A percentile compares a stretch with the other conserved stretches of the same genome.
Evolutionary conservation across 495 filamentous ascomycete species (phyloP).

Genomic region (Aspergillus ellipticus): DNA sequence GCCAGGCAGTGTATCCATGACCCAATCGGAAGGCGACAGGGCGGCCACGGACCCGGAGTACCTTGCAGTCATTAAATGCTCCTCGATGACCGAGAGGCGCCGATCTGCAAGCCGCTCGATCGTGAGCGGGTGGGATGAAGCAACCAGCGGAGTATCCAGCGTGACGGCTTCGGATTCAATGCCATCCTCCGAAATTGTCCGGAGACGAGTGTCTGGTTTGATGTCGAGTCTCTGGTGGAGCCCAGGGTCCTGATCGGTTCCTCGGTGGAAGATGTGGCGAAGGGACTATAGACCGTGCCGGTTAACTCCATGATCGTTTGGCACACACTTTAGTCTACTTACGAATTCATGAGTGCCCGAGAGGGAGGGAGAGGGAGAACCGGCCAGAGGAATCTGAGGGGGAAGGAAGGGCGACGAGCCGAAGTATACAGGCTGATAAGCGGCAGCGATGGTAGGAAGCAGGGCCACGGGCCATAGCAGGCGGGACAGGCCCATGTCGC

Average conservation of each 20-base stretch:
- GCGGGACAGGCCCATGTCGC: conserved; percentile 10
- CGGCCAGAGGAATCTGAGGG: conserved; percentile 30
- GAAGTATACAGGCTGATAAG: conserved; percentile 32
- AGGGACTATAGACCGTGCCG: conserved; percentile 56
- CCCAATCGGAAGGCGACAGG: conserved; percentile 71
- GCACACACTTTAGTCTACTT: conserved; percentile 10
- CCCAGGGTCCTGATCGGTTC: conserved; percentile 64
- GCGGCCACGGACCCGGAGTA: conserved; percentile 55
- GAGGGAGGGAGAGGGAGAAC: conserved; percentile 12
- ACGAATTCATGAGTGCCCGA: conserved; percentile 37
- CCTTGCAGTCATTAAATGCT: conserved; percentile 65
- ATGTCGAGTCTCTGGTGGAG: conserved; percentile 76
- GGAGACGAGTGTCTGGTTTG: conserved; percentile 56
- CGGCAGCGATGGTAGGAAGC: conserved; percentile 19
- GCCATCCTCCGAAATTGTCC: conserved; percentile 63
- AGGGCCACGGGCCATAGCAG: conserved; percentile 24
- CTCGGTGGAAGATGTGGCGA: conserved; percentile 89
- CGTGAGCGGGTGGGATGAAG: conserved; percentile 56
- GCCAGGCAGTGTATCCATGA: conserved; percentile 69
- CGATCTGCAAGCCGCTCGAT: conserved; percentile 84
- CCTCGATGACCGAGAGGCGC: conserved; percentile 67
- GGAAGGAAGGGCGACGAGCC: conserved; percentile 30
- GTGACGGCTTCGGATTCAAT: conserved; percentile 35
- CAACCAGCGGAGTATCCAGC: conserved; percentile 35
- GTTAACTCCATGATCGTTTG: neutral